Evolutionary conservation across 805 yeast genomes (phyloP), one percentile per base, ranked within the genome.

Genomic region (Debaryomyces prosopidis): DNA sequence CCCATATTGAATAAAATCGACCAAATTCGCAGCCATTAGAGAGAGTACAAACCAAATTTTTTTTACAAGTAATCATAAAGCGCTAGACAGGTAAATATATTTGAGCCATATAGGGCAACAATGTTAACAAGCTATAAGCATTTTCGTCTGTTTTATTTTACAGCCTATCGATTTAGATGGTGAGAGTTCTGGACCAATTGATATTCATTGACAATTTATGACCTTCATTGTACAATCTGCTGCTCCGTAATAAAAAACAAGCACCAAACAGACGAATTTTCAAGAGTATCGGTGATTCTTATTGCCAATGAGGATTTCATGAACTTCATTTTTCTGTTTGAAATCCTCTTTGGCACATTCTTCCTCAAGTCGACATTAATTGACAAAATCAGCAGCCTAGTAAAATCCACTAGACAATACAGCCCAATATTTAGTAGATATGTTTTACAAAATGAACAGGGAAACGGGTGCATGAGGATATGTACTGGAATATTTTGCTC

Each of bases 401-500:
- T 10, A 53, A 44, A 35, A 55, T 57, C 58, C 59, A 57, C 33
- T 49, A 51, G 32, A 50, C 40, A 10, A 55, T 53, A 40, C 55
- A 57, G 9, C 55, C 61, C 61, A 57, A 35, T 57, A 57, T 19
- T 49, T 52, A 7, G 54, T 55, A 11, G 55, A 52, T 42, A 36
- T 54, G 59, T 32, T 48, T 50, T 14, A 51, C 40, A 5, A 59
- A 51, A 10, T 50, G 50, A 10, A 53, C 55, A 10, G 52, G 50
- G 32, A 40, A 4, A 53, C 58, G 5, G 58, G 58, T 12, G 58
- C 56, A 39, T 43, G 8, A 53, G 50, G 2, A 48, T 52, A 36
- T 52, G 33, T 8, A 41, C 18, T 4, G 49, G 45, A 9, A 53
- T n/a, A 45, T 47, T 16, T 23, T 34, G 31, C 17, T 28, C n/a